Evolutionary conservation across 1,284 basidiomycete species (phyloP).

Genomic region (Cutaneotrichosporon dermatis): DNA sequence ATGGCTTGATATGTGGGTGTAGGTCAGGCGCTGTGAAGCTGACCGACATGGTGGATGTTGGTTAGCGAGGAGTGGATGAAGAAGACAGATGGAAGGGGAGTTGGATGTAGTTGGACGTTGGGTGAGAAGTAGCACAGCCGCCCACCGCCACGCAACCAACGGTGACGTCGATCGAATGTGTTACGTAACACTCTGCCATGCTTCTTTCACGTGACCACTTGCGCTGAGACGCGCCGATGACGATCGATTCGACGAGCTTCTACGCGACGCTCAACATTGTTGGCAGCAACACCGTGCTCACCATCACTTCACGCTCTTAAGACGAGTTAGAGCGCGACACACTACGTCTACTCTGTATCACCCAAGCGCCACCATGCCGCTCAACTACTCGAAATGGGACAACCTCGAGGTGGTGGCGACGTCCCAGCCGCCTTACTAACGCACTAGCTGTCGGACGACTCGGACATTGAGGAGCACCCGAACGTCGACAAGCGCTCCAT

Average conservation of each 20-base stretch:
- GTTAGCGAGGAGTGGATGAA: not conserved
- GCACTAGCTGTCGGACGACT: conserved; percentile 86
- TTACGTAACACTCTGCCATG: not conserved
- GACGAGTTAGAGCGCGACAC: too few species aligned
- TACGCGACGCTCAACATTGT: not conserved
- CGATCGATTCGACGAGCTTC: conserved; percentile 3
- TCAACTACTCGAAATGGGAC: conserved; percentile 98
- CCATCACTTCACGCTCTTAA: not conserved
- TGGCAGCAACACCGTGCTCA: not conserved
- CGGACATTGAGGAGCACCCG: conserved; percentile 97
- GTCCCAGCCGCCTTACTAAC: not conserved
- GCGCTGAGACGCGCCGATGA: not conserved
- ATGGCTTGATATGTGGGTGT: conserved; percentile 74
- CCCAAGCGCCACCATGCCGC: conserved; percentile 41
- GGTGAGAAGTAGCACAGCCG: too few species aligned
- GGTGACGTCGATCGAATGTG: conserved; percentile 1
- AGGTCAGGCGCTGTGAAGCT: conserved; percentile 56
- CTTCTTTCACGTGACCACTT: not conserved
- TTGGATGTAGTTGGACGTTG: not conserved
- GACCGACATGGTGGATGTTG: conserved; percentile 40
- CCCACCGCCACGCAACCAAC: not conserved
- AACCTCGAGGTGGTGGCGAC: conserved; percentile 68
- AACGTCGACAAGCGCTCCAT: conserved; percentile 90
- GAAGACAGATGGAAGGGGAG: not conserved
- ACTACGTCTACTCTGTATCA: too few species aligned